Evolutionary conservation across 2,329 filamentous ascomycete species (phyloP), one percentile per base, ranked within the genome.

Genomic region (Phialocephala sp.): DNA sequence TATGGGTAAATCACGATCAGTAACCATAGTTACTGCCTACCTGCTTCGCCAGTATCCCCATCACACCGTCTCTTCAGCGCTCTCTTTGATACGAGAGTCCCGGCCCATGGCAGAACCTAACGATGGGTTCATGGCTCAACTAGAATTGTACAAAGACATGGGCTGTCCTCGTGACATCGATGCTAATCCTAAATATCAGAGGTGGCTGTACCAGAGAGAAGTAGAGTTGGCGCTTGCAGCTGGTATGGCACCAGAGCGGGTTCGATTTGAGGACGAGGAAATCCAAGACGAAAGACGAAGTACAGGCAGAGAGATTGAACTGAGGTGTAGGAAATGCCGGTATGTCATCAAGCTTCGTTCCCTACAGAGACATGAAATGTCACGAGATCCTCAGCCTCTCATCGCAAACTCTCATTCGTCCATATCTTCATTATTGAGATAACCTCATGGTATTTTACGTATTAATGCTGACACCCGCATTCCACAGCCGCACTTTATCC

Each of bases 1-100:
- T 24, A 97, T 97, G 89, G 95, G 95, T 61, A 97, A 96, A 80
- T 97, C 94, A 39, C 91, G 95, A 66, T 98, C 94, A 57, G 91
- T 94, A 71, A 90, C 93, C 37, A 87, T 92, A 70, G 85, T 92
- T 62, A 85, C 96, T 65, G 94, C 95, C 67, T 98, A 94, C 78
- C 83, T 98, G 59, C 90, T 98, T 69, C 89, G 86, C 78, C 86
- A 85, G 72, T 83, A 87, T 71, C 85, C 87, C 5, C 77, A 82
- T 41, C 83, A 74, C 39, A 76, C 73, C 22, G 73, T 74, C 24
- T 43, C 58, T 11, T 91, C 24, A 55, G 93, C 94, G 2, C 81
- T 98, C 59, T 81, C 83, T 32, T 84, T 90, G 70, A 82, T 98
- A 59, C 87, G 89, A 61, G 80, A 89, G 75, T 86, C 85, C 52